These are phyloP conservation scores for Salvia rosmarinus DNA, from an alignment of 257 asterid genomes.

Conservation along the genomic window DNA sequence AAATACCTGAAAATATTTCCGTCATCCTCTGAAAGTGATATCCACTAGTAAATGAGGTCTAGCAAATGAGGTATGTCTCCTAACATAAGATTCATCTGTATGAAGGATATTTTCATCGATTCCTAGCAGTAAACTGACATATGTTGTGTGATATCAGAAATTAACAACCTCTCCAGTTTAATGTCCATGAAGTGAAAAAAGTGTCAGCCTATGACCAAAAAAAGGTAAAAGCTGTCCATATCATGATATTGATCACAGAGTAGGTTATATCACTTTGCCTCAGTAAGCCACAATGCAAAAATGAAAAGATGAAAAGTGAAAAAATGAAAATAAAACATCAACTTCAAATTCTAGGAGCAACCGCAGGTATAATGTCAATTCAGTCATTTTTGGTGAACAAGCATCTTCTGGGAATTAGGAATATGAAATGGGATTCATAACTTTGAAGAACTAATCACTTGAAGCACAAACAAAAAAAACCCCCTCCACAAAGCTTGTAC, in stretches of 20 bases:
- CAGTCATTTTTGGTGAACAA: conserved; percentile 17
- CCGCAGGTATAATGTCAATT: conserved; percentile 18
- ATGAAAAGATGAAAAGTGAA: conserved; percentile 3
- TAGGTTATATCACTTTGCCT: not conserved
- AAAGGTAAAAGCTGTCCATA: not conserved
- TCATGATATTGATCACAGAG: not conserved
- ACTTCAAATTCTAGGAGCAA: conserved; percentile 1
- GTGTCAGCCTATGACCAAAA: conserved; percentile 11
- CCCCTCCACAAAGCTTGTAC: conserved; percentile 43
- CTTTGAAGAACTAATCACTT: conserved; percentile 17
- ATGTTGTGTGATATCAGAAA: not conserved
- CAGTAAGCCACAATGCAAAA: not conserved
- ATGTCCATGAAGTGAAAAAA: not conserved
- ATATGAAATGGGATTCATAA: conserved; percentile 23
- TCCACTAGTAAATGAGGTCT: conserved; percentile 91
- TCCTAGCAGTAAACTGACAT: conserved; percentile 26
- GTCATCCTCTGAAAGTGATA: conserved; percentile 81
- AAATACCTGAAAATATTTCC: conserved; percentile 72
- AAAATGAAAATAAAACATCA: not conserved
- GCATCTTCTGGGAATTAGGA: conserved; percentile 27
- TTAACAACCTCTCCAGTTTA: conserved; percentile 11
- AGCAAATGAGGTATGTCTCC: conserved; percentile 91
- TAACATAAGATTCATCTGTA: conserved; percentile 93
- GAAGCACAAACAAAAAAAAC: conserved; percentile 18
- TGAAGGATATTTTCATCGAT: conserved; percentile 44